Evolutionary conservation across 2,329 filamentous ascomycete genomes (phyloP).

Genomic region (Phialophora expanda): DNA sequence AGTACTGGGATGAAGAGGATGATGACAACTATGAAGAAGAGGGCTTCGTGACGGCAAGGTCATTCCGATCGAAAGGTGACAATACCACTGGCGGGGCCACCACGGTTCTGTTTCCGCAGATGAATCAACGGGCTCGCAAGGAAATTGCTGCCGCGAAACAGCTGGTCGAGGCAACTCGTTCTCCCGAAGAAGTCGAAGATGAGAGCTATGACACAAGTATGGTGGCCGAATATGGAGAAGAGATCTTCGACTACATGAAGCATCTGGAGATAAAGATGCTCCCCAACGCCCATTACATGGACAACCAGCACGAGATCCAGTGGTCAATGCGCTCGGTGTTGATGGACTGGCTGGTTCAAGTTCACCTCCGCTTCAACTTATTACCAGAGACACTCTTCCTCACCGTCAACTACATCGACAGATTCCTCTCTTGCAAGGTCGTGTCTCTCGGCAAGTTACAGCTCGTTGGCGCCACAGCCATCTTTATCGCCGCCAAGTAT

Average conservation of each 20-base stretch:
- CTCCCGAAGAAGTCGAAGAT: conserved; percentile 79
- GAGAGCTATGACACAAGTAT: conserved; percentile 94
- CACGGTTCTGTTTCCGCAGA: conserved; percentile 72
- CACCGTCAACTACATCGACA: conserved; percentile 94
- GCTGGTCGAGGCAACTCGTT: conserved; percentile 69
- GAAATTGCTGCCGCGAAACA: conserved; percentile 73
- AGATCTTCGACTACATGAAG: conserved; percentile 93
- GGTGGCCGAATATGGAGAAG: conserved; percentile 95
- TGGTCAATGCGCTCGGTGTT: conserved; percentile 98
- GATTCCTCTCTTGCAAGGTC: conserved; percentile 91
- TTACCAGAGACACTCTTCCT: conserved; percentile 95
- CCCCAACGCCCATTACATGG: conserved; percentile 94
- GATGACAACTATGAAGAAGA: conserved; percentile 76
- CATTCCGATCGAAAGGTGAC: conserved; percentile 75
- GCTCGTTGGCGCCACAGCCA: conserved; percentile 91
- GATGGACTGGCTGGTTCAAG: conserved; percentile 98
- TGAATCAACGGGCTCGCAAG: conserved; percentile 69
- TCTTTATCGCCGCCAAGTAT: conserved; percentile 96
- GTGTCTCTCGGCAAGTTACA: conserved; percentile 95
- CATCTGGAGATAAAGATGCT: conserved; percentile 83
- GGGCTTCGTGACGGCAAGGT: conserved; percentile 75
- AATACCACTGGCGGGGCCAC: conserved; percentile 71
- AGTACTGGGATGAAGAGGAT: conserved; percentile 74
- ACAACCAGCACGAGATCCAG: conserved; percentile 93
- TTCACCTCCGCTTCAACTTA: conserved; percentile 87